Evolutionary conservation across 768 basidiomycete species (phyloP).

Genomic region (Cystofilobasidium bisporidii): DNA sequence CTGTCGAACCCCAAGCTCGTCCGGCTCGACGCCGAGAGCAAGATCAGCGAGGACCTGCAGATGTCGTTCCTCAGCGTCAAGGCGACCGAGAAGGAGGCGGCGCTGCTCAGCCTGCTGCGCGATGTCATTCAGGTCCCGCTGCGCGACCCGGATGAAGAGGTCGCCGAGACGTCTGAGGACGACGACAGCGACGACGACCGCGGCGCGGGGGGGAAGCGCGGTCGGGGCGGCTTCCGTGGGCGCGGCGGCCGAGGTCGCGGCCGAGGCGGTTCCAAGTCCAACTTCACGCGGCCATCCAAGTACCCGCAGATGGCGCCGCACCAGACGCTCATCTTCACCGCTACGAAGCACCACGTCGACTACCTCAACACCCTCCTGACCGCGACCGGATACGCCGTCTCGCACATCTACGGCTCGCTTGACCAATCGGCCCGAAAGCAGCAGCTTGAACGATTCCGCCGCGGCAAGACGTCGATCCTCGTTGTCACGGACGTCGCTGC

Average conservation of each 20-base stretch:
- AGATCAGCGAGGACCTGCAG: slow-evolving; percentile 83
- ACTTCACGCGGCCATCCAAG: slow-evolving; percentile 16
- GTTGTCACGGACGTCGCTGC: slow-evolving; percentile 98
- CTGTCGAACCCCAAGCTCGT: slow-evolving; percentile 80
- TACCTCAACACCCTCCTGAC: slow-evolving; percentile 71
- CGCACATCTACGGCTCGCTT: slow-evolving; percentile 89
- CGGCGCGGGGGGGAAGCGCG: slow-evolving; percentile 23
- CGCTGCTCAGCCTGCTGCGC: slow-evolving; percentile 67
- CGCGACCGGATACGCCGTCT: slow-evolving; percentile 74
- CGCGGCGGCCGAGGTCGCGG: slow-evolving; percentile 42
- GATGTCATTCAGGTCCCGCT: slow-evolving; percentile 70
- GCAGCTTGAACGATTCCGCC: slow-evolving; percentile 85
- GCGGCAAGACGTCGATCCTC: slow-evolving; percentile 65
- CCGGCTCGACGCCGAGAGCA: slow-evolving; percentile 90
- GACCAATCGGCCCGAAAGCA: slow-evolving; percentile 80
- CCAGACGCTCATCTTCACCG: slow-evolving; percentile 88
- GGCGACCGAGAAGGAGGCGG: slow-evolving; percentile 87
- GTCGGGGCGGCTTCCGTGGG: slow-evolving; percentile 26
- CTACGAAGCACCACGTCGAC: slow-evolving; percentile 98
- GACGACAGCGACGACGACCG: slow-evolving; percentile 32
- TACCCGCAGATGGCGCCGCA: slow-evolving; percentile 55
- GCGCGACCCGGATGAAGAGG: slow-evolving; percentile 28
- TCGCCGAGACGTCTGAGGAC: slow-evolving; percentile 29
- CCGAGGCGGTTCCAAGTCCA: slow-evolving; percentile 39
- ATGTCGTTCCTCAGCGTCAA: slow-evolving; percentile 93